Evolutionary conservation across 108 stramenopile species (phyloP).

Genomic region (Schizochytrium sp.): DNA sequence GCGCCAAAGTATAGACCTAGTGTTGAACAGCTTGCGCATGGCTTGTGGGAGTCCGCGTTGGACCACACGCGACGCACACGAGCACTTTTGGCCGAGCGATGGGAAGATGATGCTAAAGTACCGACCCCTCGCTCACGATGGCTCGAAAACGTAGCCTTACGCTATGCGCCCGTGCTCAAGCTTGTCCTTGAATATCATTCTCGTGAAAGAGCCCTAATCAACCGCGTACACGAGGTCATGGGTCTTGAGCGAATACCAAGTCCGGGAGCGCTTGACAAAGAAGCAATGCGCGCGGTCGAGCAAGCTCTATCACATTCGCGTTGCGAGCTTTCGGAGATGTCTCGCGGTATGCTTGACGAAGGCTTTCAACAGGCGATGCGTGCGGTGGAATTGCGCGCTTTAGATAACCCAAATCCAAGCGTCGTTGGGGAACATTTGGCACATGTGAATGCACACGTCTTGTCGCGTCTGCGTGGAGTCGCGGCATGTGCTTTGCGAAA

Average conservation of each 20-base stretch:
- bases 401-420: neutral
- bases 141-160: neutral
- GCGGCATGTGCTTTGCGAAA: neutral
- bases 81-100: neutral
- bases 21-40: neutral
- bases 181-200: neutral
- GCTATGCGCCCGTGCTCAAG: neutral
- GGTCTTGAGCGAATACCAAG: neutral
- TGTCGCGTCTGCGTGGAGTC: neutral
- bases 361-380: neutral
- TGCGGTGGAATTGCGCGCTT: neutral
- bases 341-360: neutral
- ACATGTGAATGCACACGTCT: neutral
- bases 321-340: no score
- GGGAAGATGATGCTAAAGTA: neutral
- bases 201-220: neutral
- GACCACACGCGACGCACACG: neutral
- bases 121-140: neutral
- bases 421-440: neutral
- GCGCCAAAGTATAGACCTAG: neutral
- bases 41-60: neutral
- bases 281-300: neutral
- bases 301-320: no score
- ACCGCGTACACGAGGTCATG: neutral
- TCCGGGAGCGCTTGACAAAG: neutral